phyloP scores from a whole-genome alignment of 2,329 filamentous ascomycete genomes.

The Ophiostoma sp. region DNA sequence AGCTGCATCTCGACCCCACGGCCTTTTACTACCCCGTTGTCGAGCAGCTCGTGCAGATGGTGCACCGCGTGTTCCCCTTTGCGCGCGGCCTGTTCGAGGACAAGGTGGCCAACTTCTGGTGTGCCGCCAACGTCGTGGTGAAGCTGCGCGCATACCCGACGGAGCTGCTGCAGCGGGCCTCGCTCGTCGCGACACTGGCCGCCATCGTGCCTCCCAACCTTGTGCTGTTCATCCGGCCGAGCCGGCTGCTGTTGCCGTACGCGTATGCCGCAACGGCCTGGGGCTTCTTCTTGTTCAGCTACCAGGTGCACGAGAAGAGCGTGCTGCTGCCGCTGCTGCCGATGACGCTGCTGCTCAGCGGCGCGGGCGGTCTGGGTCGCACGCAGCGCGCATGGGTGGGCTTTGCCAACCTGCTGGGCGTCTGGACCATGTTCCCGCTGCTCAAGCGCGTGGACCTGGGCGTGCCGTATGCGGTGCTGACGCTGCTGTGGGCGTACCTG shows the following conservation, averaged over 20 bases:
- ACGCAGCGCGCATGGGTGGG: slow-evolving; percentile 83
- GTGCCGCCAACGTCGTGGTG: slow-evolving; percentile 79
- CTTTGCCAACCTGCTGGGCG: slow-evolving; percentile 85
- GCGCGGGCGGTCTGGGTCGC: slow-evolving; percentile 69
- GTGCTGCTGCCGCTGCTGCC: slow-evolving; percentile 86
- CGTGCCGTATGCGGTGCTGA: slow-evolving; percentile 79
- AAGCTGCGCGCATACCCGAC: slow-evolving; percentile 74
- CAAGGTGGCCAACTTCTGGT: slow-evolving; percentile 99
- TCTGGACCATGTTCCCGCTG: slow-evolving; percentile 91
- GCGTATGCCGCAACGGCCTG: slow-evolving; percentile 81
- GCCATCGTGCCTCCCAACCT: slow-evolving; percentile 75
- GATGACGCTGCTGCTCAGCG: slow-evolving; percentile 81
- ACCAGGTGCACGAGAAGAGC: slow-evolving; percentile 98
- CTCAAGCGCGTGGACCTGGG: slow-evolving; percentile 76
- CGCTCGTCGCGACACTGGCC: slow-evolving; percentile 66
- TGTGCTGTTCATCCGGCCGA: slow-evolving; percentile 72
- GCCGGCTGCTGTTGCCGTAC: slow-evolving; percentile 69
- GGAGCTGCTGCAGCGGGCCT: slow-evolving; percentile 66
- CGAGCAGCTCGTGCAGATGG: slow-evolving; percentile 73
- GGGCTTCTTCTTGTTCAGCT: slow-evolving; percentile 97
- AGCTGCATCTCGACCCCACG: slow-evolving; percentile 47
- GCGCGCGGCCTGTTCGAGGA: slow-evolving; percentile 95
- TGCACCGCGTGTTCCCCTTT: slow-evolving; percentile 94
- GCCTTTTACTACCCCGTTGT: slow-evolving; percentile 68
- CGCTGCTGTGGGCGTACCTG: slow-evolving; percentile 84